Evolutionary conservation across 2,329 filamentous ascomycete genomes (phyloP), one percentile per base, ranked within the genome.

Genomic region (Fusarium illudens): DNA sequence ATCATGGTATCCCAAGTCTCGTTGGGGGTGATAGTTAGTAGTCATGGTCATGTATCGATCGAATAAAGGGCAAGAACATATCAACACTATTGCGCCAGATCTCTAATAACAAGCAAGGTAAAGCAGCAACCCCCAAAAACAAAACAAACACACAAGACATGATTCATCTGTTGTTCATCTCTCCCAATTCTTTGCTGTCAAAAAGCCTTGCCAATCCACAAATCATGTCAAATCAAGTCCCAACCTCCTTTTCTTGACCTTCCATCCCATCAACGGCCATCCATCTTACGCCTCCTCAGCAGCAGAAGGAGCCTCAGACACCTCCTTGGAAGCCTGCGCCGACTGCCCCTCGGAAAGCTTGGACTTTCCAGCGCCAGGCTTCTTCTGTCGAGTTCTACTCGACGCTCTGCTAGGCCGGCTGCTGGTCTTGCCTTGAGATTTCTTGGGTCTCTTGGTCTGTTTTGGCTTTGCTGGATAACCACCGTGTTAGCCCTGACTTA

Each of bases 331-430:
- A 19, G 44, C 42, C 46, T 22, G 17, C 2, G 10, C 4, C 15
- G 11, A 4, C n/a, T 25, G 48, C 10, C 22, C 42, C 42, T n/a
- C n/a, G n/a, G 25, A 27, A 8, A 27, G 25, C 6, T 46, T 46
- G 7, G 42, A 46, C 42, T 46, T 46, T 17, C 22, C 42, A 29
- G 22, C 22, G 4, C 22, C 42, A 46, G 42, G 7, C 9, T 49
- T 37, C 27, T 33, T 55, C 29, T 39, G 39, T 13, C 44, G 59
- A 53, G 60, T 30, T 33, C 64, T 62, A 56, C 64, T 62, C 52
- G 68, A 68, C 3, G 54, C 15, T 10, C 56, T 55, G 6, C 62
- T 68, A 3, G 65, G 56, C 10, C 33, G 50, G n/a, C 44, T 34
- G 20, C 61, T 60, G 0, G 48, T 4, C 27, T 62, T 67, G 22